Evolutionary conservation across 2,329 filamentous ascomycete genomes (phyloP), one percentile per base, ranked within the genome.

Genomic region (Myrmaecium sp.): DNA sequence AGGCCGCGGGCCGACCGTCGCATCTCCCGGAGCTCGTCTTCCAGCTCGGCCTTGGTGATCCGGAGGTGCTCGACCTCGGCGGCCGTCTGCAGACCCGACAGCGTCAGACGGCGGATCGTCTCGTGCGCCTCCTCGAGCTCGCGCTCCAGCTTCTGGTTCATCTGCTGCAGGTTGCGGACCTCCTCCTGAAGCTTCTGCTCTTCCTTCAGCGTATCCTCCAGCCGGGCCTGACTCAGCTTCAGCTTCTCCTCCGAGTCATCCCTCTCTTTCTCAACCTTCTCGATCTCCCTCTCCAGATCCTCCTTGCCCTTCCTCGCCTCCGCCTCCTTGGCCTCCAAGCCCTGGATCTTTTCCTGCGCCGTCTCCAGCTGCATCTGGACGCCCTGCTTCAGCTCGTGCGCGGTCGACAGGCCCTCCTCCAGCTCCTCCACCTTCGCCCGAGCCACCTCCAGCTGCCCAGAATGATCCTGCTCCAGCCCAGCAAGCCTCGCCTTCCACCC

Each of bases 331-430:
- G 43, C 36, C 8, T 49, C 28, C 3, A 22, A 18, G 11, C 5
- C 21, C 21, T 45, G 47, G 7, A 46, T 41, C 15, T 39, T 31
- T 17, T 42, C 36, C 21, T 51, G 25, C 2, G 19, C 23, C 10
- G n/a, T n/a, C n/a, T n/a, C n/a, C n/a, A n/a, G n/a, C n/a, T n/a
- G n/a, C n/a, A n/a, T n/a, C n/a, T n/a, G n/a, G n/a, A n/a, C n/a
- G n/a, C n/a, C n/a, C n/a, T n/a, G n/a, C n/a, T n/a, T n/a, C n/a
- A n/a, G n/a, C n/a, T n/a, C n/a, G n/a, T n/a, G n/a, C n/a, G n/a
- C n/a, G n/a, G n/a, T n/a, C n/a, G n/a, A n/a, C n/a, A 17, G 28
- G 16, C 21, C 31, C 10, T 33, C 20, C 26, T 48, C 38, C 12
- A 49, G 32, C 9, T 36, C 23, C 6, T 33, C 31, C n/a, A n/a